Evolutionary conservation across 2,329 filamentous ascomycete species (phyloP).

Genomic region (Penicillium sp.): DNA sequence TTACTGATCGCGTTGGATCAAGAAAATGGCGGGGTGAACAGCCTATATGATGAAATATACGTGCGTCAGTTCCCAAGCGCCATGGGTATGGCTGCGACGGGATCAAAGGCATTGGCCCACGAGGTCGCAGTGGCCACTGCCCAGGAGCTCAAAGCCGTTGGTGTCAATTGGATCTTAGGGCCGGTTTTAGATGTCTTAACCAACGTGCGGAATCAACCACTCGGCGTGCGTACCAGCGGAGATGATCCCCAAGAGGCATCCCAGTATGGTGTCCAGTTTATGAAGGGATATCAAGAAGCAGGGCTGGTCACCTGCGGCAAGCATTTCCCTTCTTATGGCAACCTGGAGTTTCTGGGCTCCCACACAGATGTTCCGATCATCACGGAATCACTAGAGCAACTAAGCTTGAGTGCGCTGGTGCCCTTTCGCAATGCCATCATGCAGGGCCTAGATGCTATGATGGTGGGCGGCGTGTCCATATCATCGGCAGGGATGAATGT

Average conservation of each 20-base stretch:
- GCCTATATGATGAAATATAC: conserved; percentile 90
- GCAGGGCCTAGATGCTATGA: conserved; percentile 87
- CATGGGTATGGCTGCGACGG: conserved; percentile 94
- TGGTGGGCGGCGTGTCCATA: conserved; percentile 92
- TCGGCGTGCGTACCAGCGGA: conserved; percentile 84
- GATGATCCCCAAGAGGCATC: conserved; percentile 96
- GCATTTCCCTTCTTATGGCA: conserved; percentile 95
- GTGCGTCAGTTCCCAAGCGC: conserved; percentile 95
- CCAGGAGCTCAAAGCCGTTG: conserved; percentile 86
- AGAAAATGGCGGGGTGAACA: conserved; percentile 97
- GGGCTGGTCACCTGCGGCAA: conserved; percentile 89
- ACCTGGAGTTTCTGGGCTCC: conserved; percentile 88
- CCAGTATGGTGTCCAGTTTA: conserved; percentile 83
- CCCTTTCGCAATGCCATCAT: conserved; percentile 89
- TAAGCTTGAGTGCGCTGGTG: conserved; percentile 86
- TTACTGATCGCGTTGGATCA: conserved; percentile 90
- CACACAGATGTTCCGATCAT: conserved; percentile 92
- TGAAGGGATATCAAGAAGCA: conserved; percentile 90
- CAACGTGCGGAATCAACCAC: conserved; percentile 84
- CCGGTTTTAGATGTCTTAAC: conserved; percentile 92
- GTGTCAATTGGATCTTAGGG: conserved; percentile 92
- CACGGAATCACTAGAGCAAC: conserved; percentile 87
- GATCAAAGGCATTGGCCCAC: conserved; percentile 79
- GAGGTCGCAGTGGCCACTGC: conserved; percentile 91
- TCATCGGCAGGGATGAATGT: conserved; percentile 89